Percentiles rank a stretch among this genome's conserved stretches.
Evolutionary conservation across 257 asterid genomes (phyloP).

Genomic region (Nicotiana noctiflora): DNA sequence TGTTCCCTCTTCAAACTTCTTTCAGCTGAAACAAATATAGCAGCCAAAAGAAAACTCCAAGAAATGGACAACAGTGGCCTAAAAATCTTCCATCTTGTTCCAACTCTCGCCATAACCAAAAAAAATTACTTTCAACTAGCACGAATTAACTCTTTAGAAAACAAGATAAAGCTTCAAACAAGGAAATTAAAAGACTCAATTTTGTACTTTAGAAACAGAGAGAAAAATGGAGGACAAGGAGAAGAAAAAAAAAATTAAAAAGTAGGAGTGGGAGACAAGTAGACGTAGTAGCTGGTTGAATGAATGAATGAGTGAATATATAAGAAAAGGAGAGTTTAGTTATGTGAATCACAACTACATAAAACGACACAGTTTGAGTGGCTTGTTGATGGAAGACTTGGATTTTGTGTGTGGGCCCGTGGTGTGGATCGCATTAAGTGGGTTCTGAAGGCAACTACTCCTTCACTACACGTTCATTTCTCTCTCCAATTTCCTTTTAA

Average conservation of each 20-base stretch:
- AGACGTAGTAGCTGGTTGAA: neutral
- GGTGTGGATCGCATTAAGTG: neutral
- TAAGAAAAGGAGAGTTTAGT: neutral
- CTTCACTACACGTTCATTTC: neutral
- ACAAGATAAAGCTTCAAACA: neutral
- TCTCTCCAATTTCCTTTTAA: neutral
- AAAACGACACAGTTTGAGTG: neutral
- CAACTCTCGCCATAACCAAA: constrained; percentile 43
- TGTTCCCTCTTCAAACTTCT: constrained; percentile 52
- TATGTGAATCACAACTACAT: neutral
- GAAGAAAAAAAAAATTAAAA: neutral
- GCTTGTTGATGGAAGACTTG: too few species aligned
- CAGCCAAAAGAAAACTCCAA: constrained; percentile 70
- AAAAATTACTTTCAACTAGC: too few species aligned
- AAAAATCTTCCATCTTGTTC: constrained; percentile 51
- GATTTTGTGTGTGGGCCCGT: neutral
- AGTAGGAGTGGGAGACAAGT: too few species aligned
- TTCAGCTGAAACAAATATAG: constrained; percentile 82
- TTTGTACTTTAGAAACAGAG: neutral
- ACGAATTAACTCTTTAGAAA: too few species aligned
- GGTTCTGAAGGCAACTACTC: neutral
- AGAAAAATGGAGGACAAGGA: neutral
- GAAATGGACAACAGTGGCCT: constrained; percentile 49
- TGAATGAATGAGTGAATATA: neutral
- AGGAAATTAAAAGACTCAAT: neutral